These are phyloP conservation scores for Cucumis cinereus DNA, from an alignment of 306 rosid species.

Conservation along the genomic window DNA sequence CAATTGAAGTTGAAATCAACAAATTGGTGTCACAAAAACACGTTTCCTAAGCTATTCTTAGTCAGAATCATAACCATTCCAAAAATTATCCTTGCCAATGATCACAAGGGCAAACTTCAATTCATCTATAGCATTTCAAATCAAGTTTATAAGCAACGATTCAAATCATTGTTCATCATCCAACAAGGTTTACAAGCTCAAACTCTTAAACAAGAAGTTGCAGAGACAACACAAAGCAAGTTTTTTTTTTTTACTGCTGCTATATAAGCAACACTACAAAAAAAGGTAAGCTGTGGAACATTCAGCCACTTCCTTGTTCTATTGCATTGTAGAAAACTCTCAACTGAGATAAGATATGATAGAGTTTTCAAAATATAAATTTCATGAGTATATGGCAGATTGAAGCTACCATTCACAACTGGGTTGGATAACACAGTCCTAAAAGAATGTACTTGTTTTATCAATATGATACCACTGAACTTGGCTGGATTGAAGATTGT, in stretches of 20 bases:
- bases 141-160: not conserved
- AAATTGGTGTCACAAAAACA: not conserved
- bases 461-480: constrained; percentile 46
- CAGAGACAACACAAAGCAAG: not conserved
- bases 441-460: not conserved
- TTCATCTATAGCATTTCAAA: not conserved
- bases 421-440: not conserved
- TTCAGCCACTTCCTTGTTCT: not conserved
- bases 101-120: not conserved
- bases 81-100: not conserved
- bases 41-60: not conserved
- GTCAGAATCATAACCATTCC: not conserved
- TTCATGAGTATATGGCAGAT: not conserved
- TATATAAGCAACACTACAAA: not conserved
- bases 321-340: not conserved
- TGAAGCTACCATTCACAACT: not conserved
- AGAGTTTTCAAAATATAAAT: not conserved
- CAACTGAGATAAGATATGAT: not conserved
- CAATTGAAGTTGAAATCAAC: not conserved
- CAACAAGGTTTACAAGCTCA: not conserved
- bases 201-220: constrained; percentile 1
- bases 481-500: constrained; percentile 46
- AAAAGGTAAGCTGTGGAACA: not conserved
- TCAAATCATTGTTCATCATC: not conserved
- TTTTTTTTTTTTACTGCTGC: not conserved